phyloP scores from a whole-genome alignment of 495 filamentous ascomycete genomes.

The Penicillium psychrofluorescens region DNA sequence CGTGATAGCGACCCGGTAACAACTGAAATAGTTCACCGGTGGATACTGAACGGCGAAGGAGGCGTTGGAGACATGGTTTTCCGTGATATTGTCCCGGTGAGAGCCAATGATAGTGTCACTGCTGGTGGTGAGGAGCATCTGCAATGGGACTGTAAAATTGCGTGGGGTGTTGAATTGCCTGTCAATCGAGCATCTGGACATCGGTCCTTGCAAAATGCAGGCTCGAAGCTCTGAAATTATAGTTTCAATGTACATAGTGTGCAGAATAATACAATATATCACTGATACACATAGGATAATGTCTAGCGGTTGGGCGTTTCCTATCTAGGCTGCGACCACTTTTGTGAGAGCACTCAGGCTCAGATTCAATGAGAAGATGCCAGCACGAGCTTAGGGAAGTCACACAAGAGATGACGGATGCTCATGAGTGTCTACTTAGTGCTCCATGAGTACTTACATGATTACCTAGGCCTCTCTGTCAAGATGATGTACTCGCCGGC shows the following conservation, averaged over 20 bases:
- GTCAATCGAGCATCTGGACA: slow-evolving; percentile 17
- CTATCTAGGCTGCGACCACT: too few species aligned
- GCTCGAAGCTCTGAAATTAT: slow-evolving; percentile 1
- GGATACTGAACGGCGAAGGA: slow-evolving; percentile 23
- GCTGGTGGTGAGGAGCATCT: slow-evolving; percentile 12
- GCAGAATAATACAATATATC: too few species aligned
- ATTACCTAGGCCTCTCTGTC: slow-evolving; percentile 9
- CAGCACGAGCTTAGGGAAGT: too few species aligned
- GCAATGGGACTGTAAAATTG: slow-evolving; percentile 26
- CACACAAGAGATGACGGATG: too few species aligned
- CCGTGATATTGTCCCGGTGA: slow-evolving; percentile 13
- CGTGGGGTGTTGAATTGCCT: slow-evolving; percentile 25
- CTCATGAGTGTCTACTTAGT: too few species aligned
- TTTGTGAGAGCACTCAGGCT: too few species aligned
- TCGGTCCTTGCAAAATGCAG: slow-evolving; percentile 11
- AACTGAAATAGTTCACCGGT: slow-evolving; percentile 24
- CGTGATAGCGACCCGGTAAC: slow-evolving; percentile 23
- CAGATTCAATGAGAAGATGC: too few species aligned
- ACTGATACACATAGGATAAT: too few species aligned
- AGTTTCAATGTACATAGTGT: too few species aligned
- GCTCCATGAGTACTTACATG: too few species aligned
- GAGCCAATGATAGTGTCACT: background rate
- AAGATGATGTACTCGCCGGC: slow-evolving; percentile 43
- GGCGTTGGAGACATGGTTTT: slow-evolving; percentile 28
- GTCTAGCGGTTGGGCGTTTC: too few species aligned